Conservation (phyloP, 2,329 filamentous ascomycete genomes). For the Cyphellophora attinorum region DNA sequence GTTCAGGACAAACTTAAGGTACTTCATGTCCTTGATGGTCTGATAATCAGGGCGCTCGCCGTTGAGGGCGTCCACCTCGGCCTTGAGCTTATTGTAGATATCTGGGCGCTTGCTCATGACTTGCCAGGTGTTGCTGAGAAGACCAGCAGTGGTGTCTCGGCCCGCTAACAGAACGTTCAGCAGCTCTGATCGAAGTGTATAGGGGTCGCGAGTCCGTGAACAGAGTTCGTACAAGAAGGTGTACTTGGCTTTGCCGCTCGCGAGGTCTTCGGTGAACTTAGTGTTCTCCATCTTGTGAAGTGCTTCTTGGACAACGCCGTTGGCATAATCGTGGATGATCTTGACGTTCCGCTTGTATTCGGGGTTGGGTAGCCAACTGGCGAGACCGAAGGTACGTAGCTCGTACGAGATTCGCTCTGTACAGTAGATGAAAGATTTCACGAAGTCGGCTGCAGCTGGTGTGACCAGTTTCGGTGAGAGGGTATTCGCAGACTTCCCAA, state of each 20-base stretch:
- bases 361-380: slow-evolving; percentile 10
- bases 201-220: slow-evolving; percentile 14
- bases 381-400: slow-evolving; percentile 12
- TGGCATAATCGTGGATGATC: slow-evolving; percentile 15
- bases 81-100: slow-evolving; percentile 35
- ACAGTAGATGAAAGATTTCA: slow-evolving; percentile 14
- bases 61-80: slow-evolving; percentile 18
- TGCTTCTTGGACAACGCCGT: slow-evolving; percentile 14
- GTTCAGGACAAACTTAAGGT: slow-evolving; percentile 20
- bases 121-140: slow-evolving; percentile 25
- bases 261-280: slow-evolving; percentile 25
- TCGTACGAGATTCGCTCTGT: slow-evolving; percentile 9
- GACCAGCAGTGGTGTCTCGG: slow-evolving; percentile 27
- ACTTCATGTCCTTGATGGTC: slow-evolving; percentile 18
- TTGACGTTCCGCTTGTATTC: slow-evolving; percentile 13
- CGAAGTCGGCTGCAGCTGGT: slow-evolving; percentile 13
- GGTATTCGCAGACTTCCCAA: slow-evolving; percentile 43
- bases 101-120: slow-evolving; percentile 21
- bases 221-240: slow-evolving; percentile 18
- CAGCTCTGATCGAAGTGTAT: slow-evolving; percentile 17
- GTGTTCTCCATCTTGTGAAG: slow-evolving; percentile 6
- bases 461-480: slow-evolving; percentile 14
- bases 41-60: slow-evolving; percentile 14
- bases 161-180: slow-evolving; percentile 29
- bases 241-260: slow-evolving; percentile 7